Percentiles rank a stretch among this genome's conserved stretches.
These are phyloP conservation scores for Astrocystis sublimbata DNA, from an alignment of 495 filamentous ascomycete species.

Conservation along the genomic window DNA sequence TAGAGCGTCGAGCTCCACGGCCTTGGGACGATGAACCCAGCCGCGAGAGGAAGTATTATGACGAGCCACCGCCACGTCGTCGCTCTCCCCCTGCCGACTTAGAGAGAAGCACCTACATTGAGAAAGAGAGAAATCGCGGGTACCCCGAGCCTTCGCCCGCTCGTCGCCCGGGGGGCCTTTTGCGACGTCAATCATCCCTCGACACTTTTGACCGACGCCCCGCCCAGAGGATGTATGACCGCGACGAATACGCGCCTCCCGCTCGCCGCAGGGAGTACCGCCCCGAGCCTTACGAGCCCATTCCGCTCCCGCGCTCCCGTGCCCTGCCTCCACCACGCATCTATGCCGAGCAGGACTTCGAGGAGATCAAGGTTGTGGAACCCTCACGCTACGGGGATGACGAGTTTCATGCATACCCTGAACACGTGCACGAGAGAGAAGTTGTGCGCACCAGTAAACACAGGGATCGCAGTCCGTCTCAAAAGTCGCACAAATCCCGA, in stretches of 20 bases:
- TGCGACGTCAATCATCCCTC: conserved; percentile 48
- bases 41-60: conserved; percentile 42
- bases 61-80: conserved; percentile 38
- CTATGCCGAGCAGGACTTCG: conserved; percentile 54
- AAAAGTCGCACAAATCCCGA: no score
- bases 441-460: conserved; percentile 42
- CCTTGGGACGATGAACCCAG: conserved; percentile 41
- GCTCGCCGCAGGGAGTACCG: conserved; percentile 43
- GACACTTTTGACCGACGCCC: conserved; percentile 54
- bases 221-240: conserved; percentile 44
- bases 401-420: conserved; percentile 60
- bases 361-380: conserved; percentile 68
- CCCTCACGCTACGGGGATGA: conserved; percentile 68
- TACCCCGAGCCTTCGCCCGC: conserved; percentile 36
- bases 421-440: conserved; percentile 55
- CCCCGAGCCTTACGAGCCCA: conserved; percentile 51
- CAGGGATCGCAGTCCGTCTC: conserved; percentile 34
- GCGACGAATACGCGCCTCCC: conserved; percentile 50
- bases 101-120: conserved; percentile 37
- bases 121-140: conserved; percentile 35
- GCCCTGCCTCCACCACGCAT: conserved; percentile 48
- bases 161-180: conserved; percentile 32
- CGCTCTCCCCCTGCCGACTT: conserved; percentile 34
- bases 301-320: conserved; percentile 53
- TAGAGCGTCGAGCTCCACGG: conserved; percentile 33